Percentiles rank a stretch among this genome's conserved stretches.
Evolutionary conservation across 371 early-diverging fungal species (phyloP).

Genomic region (Circinella minor): DNA sequence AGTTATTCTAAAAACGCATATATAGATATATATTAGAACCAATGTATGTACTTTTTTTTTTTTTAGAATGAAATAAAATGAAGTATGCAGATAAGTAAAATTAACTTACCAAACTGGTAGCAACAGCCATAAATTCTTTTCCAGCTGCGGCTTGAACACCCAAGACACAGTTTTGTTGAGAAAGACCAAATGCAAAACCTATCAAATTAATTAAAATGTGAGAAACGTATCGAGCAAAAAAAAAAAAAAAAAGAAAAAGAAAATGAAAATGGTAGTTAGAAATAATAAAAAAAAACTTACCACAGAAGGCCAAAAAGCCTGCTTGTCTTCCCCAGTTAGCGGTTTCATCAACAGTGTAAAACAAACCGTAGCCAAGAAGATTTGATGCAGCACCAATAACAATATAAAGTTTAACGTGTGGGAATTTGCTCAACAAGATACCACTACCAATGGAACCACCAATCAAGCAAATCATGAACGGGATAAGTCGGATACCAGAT

Average conservation of each 20-base stretch:
- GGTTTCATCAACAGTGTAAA: conserved; percentile 38
- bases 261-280: neutral
- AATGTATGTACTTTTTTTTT: too few relatives aligned
- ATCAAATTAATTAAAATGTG: neutral
- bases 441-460: conserved; percentile 43
- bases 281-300: neutral
- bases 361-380: conserved; percentile 45
- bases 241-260: neutral
- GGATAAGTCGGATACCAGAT: conserved; percentile 49
- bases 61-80: too few relatives aligned
- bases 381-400: conserved; percentile 37
- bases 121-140: conserved; percentile 63
- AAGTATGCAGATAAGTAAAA: neutral
- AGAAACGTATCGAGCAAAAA: neutral
- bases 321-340: conserved; percentile 45
- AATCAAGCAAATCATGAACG: conserved; percentile 48
- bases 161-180: conserved; percentile 65
- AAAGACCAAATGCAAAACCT: conserved; percentile 62
- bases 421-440: conserved; percentile 26
- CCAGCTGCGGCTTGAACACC: conserved; percentile 60
- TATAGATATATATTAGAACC: neutral
- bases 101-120: conserved; percentile 53
- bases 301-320: conserved; percentile 45
- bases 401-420: conserved; percentile 35
- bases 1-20: conserved; percentile 23